These are phyloP conservation scores for Elsinoe arachidis DNA, from an alignment of 2,329 filamentous ascomycete genomes.

Conservation along the genomic window DNA sequence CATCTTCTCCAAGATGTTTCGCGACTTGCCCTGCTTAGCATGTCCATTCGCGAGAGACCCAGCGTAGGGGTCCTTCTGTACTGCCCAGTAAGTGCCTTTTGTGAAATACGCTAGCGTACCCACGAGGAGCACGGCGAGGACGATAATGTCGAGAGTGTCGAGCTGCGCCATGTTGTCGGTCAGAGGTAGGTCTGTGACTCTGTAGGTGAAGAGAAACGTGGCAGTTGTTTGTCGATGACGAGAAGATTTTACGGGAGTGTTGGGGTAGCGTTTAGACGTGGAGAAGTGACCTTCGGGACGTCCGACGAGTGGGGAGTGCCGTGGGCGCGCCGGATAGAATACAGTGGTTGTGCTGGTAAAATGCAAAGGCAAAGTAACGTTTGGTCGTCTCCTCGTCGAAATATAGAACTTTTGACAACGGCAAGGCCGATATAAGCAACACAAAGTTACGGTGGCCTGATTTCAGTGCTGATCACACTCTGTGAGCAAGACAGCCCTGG, in stretches of 20 bases:
- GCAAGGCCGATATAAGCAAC: slow-evolving; percentile 11
- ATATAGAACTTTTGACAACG: neutral
- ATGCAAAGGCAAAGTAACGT: neutral
- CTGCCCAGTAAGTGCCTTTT: slow-evolving; percentile 88
- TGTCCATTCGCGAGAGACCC: slow-evolving; percentile 58
- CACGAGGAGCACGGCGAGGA: slow-evolving; percentile 74
- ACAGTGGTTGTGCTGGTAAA: neutral
- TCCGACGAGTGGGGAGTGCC: neutral
- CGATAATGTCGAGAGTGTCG: slow-evolving; percentile 88
- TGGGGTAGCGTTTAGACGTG: slow-evolving; percentile 9
- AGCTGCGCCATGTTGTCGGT: slow-evolving; percentile 70
- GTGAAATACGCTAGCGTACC: slow-evolving; percentile 95
- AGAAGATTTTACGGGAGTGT: slow-evolving; percentile 4
- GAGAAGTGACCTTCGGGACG: slow-evolving; percentile 1
- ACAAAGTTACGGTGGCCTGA: slow-evolving; percentile 11
- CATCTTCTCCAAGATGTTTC: slow-evolving; percentile 93
- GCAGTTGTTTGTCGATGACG: neutral
- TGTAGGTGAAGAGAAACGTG: neutral
- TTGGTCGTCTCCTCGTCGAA: neutral
- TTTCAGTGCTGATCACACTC: neutral
- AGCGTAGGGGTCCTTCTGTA: slow-evolving; percentile 82
- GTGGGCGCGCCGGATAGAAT: neutral
- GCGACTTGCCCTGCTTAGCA: slow-evolving; percentile 71
- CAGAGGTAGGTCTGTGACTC: neutral
- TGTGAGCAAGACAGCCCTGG: neutral